Conservation (phyloP, 768 basidiomycete genomes). For the Agaricus sinodeliciosus region DNA sequence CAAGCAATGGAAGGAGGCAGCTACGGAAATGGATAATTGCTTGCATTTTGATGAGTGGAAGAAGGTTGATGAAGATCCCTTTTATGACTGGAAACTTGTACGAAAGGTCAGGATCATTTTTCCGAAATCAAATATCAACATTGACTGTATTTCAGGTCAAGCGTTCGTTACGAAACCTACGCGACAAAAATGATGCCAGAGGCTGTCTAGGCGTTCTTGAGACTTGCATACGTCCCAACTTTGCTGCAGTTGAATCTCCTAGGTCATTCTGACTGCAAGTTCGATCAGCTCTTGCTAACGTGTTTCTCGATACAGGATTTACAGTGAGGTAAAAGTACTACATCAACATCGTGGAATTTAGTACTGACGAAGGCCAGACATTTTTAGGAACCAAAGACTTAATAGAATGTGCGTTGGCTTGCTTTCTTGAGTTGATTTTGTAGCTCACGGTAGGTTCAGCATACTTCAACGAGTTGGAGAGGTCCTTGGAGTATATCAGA, state of each 20-base stretch:
- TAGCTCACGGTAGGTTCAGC: slow-evolving; percentile 34
- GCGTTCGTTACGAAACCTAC: slow-evolving; percentile 60
- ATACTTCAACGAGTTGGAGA: slow-evolving; percentile 75
- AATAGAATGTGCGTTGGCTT: slow-evolving; percentile 61
- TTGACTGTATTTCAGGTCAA: slow-evolving; percentile 46
- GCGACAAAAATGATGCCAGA: slow-evolving; percentile 75
- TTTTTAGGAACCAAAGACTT: slow-evolving; percentile 88
- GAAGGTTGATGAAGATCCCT: slow-evolving; percentile 75
- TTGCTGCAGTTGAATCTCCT: slow-evolving; percentile 86
- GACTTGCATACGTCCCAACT: slow-evolving; percentile 86
- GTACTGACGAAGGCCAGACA: slow-evolving; percentile 44
- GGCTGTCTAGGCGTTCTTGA: slow-evolving; percentile 88
- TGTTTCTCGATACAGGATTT: slow-evolving; percentile 47
- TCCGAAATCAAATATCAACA: background rate
- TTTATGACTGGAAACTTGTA: slow-evolving; percentile 88
- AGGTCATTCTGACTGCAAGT: slow-evolving; percentile 36
- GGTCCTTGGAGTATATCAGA: slow-evolving; percentile 69
- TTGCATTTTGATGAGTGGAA: slow-evolving; percentile 92
- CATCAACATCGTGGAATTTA: slow-evolving; percentile 4
- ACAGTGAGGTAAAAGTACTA: slow-evolving; percentile 74
- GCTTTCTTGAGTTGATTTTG: background rate
- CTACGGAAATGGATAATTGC: slow-evolving; percentile 71
- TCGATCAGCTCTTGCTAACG: background rate
- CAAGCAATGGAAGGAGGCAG: slow-evolving; percentile 85
- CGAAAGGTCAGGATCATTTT: slow-evolving; percentile 44